phyloP scores from a whole-genome alignment of 768 basidiomycete species.

The Tylopilus felleus region DNA sequence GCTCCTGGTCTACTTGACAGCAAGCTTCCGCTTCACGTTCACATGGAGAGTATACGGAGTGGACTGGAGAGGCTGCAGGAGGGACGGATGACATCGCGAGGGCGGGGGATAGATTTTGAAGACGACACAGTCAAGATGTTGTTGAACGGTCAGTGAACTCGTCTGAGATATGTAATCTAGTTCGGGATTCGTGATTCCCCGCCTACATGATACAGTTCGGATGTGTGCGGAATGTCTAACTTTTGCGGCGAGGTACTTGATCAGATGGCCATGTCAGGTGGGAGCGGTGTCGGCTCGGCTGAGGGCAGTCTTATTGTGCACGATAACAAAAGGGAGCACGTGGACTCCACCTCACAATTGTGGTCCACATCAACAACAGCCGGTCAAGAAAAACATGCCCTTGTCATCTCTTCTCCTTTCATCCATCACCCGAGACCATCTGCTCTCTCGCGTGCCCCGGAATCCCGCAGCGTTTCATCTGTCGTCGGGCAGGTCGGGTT shows the following conservation, averaged over 20 bases:
- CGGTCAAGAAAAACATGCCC: constrained; percentile 17
- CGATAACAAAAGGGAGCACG: constrained; percentile 22
- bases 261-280: neutral
- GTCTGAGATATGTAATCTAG: too few relatives aligned
- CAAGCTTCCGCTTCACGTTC: constrained; percentile 67
- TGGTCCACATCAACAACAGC: neutral
- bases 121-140: constrained; percentile 27
- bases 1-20: constrained; percentile 60
- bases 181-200: too few relatives aligned
- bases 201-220: too few relatives aligned
- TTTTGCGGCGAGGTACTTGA: too few relatives aligned
- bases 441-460: neutral
- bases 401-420: constrained; percentile 1
- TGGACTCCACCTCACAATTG: constrained; percentile 19
- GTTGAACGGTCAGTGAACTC: neutral
- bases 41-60: constrained; percentile 65
- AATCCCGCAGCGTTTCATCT: neutral
- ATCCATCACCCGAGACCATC: neutral
- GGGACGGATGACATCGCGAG: constrained; percentile 49
- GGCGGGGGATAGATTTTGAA: constrained; percentile 44
- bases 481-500: neutral
- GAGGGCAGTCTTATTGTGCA: constrained; percentile 24
- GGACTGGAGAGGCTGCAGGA: constrained; percentile 58
- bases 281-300: neutral
- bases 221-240: neutral